Evolutionary conservation across 495 filamentous ascomycete species (phyloP), one percentile per base, ranked within the genome.

Genomic region (Darksidea phi): DNA sequence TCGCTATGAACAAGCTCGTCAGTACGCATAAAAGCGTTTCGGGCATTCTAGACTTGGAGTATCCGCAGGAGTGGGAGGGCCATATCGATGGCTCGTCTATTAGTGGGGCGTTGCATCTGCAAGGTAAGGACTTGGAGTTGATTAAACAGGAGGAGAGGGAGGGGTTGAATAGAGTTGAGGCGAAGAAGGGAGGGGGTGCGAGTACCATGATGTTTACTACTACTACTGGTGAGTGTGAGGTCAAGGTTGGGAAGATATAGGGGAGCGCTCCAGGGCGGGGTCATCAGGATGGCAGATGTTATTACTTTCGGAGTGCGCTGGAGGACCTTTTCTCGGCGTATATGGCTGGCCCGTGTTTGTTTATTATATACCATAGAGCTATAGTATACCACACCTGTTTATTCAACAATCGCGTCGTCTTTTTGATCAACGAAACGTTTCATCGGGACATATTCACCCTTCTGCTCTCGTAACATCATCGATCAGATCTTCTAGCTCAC

Each of bases 11-110:
- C 7, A 54, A 59, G 21, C 52, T 74, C 11, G 37, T 45, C 8
- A 69, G 64, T 43, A 25, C 32, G 25, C 72, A 74, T 55, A 57
- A 59, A 23, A 60, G 47, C 12, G 49, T 36, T 8, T 67, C 66
- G 4, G 72, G 72, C 3, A 32, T 41, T 1, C 43, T 75, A 6
- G 34, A 68, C 11, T 45, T 75, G 17, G 43, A 41, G n/a, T 73
- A 73, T 60, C 72, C 72, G 21, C 57, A 72, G 26, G 68, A 66
- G 45, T 73, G 72, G 72, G 68, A 72, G 46, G 72, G 72, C 10
- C 38, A 46, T 25, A 32, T 70, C 8, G 47, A 67, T 2, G 67
- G 67, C 1, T 61, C 48, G 1, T 50, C 54, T 21, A 17, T 47
- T 6, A 64, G 38, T 32, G 64, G 67, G 5, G 34, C 17, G 36